These are phyloP conservation scores for Agroathelia rolfsii DNA, from an alignment of 1,284 basidiomycete genomes.

Conservation along the genomic window DNA sequence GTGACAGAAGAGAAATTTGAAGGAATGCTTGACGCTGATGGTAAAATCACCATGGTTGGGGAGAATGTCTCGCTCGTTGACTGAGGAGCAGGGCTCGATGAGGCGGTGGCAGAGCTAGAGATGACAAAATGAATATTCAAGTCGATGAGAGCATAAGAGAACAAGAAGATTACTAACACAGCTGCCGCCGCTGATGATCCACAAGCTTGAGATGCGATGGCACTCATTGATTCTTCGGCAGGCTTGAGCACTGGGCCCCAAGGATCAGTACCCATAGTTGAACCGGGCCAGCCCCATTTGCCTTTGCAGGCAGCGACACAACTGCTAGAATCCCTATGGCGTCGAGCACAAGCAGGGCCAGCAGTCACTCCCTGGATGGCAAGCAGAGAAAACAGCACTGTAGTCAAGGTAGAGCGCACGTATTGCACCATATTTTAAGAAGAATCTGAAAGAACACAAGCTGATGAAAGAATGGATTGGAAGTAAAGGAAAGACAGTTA, in stretches of 20 bases:
- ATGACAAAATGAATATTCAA: slow-evolving; percentile 6
- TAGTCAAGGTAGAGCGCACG: too few relatives aligned
- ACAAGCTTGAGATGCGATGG: slow-evolving; percentile 26
- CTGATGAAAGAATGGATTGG: too few relatives aligned
- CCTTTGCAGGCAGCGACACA: slow-evolving; percentile 34
- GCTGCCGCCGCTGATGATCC: slow-evolving; percentile 13
- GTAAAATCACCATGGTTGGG: too few relatives aligned
- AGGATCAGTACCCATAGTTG: slow-evolving; percentile 38
- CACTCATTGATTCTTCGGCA: slow-evolving; percentile 21
- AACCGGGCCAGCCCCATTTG: slow-evolving; percentile 43
- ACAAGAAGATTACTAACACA: slow-evolving; percentile 13
- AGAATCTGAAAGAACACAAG: too few relatives aligned
- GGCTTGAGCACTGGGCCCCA: slow-evolving; percentile 41
- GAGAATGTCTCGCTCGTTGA: slow-evolving; percentile 6
- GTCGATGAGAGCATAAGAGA: too few relatives aligned
- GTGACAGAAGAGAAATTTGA: slow-evolving; percentile 11
- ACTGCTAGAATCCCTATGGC: slow-evolving; percentile 23
- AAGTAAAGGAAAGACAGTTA: too few relatives aligned
- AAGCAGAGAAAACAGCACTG: too few relatives aligned
- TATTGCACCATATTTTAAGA: too few relatives aligned
- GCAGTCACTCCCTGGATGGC: slow-evolving; percentile 23
- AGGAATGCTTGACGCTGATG: slow-evolving; percentile 8
- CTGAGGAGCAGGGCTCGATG: slow-evolving; percentile 8
- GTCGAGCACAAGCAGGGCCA: slow-evolving; percentile 40
- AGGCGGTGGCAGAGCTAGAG: slow-evolving; percentile 6